A percentile compares a stretch with the other conserved stretches of the same genome.
These are phyloP conservation scores for Glycine latifolia DNA, from an alignment of 306 rosid genomes.

Conservation along the genomic window DNA sequence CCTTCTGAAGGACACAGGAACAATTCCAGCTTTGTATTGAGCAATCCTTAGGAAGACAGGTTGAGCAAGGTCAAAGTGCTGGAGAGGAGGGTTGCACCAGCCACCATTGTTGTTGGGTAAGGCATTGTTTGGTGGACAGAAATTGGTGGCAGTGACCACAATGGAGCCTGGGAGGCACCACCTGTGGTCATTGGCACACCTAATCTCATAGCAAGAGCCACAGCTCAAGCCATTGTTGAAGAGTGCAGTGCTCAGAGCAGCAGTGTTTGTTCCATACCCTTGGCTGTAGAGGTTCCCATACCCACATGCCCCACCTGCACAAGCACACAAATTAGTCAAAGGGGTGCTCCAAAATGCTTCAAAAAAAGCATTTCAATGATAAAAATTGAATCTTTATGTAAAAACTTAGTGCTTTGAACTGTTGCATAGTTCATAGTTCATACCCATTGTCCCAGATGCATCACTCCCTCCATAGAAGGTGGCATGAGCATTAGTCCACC, in stretches of 20 bases:
- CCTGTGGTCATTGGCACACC: conserved; percentile 67
- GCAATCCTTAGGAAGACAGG: conserved; percentile 96
- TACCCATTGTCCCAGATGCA: conserved; percentile 99
- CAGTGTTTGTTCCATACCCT: conserved; percentile 96
- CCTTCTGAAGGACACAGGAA: conserved; percentile 89
- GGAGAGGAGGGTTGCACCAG: conserved; percentile 99
- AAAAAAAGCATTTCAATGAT: not conserved
- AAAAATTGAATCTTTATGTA: not conserved
- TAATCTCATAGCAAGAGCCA: conserved; percentile 91
- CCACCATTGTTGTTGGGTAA: conserved; percentile 91
- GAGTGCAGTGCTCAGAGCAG: conserved; percentile 93
- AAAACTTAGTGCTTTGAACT: too few relatives aligned
- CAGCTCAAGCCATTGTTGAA: conserved; percentile 94
- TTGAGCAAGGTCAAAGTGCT: conserved; percentile 94
- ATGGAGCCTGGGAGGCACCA: conserved; percentile 97
- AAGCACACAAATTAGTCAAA: conserved; percentile 2
- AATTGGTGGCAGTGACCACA: conserved; percentile 93
- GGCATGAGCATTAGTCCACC: conserved; percentile 89
- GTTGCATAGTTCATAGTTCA: conserved; percentile 14
- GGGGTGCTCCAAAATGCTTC: conserved; percentile 15
- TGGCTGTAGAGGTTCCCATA: conserved; percentile 96
- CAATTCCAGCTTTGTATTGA: conserved; percentile 87
- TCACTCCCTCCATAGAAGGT: conserved; percentile 98
- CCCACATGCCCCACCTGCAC: conserved; percentile 95
- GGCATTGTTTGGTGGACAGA: conserved; percentile 96